phyloP scores from a whole-genome alignment of 148 eudicot species.

The Pouteria glomerata region DNA sequence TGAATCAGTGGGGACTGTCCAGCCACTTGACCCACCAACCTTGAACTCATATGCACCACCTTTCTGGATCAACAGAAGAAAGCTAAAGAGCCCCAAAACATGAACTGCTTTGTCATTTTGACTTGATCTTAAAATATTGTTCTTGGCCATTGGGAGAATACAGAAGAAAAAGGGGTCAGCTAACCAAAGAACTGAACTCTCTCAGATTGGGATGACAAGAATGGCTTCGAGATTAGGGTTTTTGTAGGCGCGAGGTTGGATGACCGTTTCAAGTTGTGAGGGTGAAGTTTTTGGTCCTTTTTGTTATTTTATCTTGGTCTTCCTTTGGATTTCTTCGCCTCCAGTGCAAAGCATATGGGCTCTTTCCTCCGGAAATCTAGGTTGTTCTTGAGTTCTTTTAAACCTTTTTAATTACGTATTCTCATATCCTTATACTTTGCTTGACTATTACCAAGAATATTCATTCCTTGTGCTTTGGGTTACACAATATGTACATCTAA shows the following conservation, averaged over 20 bases:
- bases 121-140: not conserved
- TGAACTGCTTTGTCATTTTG: constrained; percentile 5
- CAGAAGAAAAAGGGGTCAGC: not conserved
- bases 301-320: constrained; percentile 22
- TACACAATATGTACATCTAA: not conserved
- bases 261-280: constrained; percentile 41
- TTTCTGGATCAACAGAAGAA: constrained; percentile 39
- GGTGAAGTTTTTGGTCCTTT: constrained; percentile 49
- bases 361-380: not conserved
- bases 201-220: constrained; percentile 3
- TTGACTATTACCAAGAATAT: constrained; percentile 44
- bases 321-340: constrained; percentile 46
- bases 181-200: not conserved
- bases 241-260: constrained; percentile 42
- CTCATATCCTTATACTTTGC: constrained; percentile 58
- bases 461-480: constrained; percentile 44
- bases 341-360: constrained; percentile 49
- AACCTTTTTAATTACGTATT: constrained; percentile 24
- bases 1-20: constrained; percentile 58
- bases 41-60: constrained; percentile 49
- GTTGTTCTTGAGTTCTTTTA: not conserved
- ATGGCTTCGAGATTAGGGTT: constrained; percentile 18
- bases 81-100: constrained; percentile 33
- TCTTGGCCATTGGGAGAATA: constrained; percentile 24
- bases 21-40: constrained; percentile 68